Conservation (phyloP, 1,284 basidiomycete species). For the Irpex sp. region DNA sequence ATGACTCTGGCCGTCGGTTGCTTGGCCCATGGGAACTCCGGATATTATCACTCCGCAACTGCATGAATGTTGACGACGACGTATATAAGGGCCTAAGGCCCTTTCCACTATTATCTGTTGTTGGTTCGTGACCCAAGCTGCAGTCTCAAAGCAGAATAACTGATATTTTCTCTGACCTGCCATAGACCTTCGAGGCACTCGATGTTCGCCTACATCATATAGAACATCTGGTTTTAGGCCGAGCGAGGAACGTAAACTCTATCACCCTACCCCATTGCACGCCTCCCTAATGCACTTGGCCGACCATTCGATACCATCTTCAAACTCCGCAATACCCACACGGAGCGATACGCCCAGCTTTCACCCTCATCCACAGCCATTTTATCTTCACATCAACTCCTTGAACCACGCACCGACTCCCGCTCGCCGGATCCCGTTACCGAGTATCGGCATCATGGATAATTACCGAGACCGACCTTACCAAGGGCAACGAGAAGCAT, state of each 20-base stretch:
- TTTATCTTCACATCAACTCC: constrained; percentile 18
- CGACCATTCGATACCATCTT: not conserved
- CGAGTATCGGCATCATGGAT: not conserved
- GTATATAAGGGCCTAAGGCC: constrained; percentile 36
- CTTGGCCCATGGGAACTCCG: constrained; percentile 57
- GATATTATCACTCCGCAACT: constrained; percentile 48
- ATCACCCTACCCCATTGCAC: constrained; percentile 24
- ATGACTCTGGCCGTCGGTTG: constrained; percentile 15
- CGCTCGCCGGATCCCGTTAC: not conserved
- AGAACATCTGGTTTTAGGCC: constrained; percentile 16
- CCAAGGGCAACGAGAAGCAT: not conserved
- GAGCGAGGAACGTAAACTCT: constrained; percentile 22
- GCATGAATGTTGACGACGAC: constrained; percentile 38
- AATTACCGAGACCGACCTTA: not conserved
- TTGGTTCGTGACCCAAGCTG: constrained; percentile 38
- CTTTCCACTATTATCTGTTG: constrained; percentile 52
- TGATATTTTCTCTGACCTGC: not conserved
- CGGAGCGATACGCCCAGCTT: constrained; percentile 13
- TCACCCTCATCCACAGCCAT: constrained; percentile 21
- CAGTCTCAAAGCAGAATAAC: too few species aligned
- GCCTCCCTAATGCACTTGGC: constrained; percentile 22
- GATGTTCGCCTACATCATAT: constrained; percentile 29
- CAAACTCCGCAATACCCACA: constrained; percentile 27
- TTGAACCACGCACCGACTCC: constrained; percentile 14
- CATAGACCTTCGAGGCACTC: constrained; percentile 52